Percentiles rank a stretch among this genome's conserved stretches.
Evolutionary conservation across 768 basidiomycete genomes (phyloP).

Genomic region (Leccinum broughii): DNA sequence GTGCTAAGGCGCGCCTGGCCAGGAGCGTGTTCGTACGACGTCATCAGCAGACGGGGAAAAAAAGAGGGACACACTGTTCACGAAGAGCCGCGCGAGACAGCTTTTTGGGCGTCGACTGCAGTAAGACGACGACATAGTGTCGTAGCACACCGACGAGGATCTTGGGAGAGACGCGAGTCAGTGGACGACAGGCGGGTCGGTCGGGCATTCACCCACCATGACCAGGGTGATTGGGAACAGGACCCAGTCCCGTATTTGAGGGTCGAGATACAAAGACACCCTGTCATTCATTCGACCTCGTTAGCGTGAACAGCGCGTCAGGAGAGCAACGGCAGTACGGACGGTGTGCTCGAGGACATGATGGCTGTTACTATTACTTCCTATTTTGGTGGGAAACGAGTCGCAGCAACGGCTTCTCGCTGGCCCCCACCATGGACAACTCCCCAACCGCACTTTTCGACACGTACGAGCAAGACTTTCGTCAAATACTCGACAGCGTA

Average conservation of each 20-base stretch:
- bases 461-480: conserved; percentile 91
- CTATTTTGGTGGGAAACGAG: conserved; percentile 23
- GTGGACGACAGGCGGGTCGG: neutral
- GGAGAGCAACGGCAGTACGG: conserved; percentile 13
- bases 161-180: conserved; percentile 39
- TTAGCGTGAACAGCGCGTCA: conserved; percentile 13
- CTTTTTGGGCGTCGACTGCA: conserved; percentile 84
- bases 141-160: conserved; percentile 90
- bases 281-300: conserved; percentile 24
- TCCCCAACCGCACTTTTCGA: conserved; percentile 87
- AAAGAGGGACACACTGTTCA: conserved; percentile 73
- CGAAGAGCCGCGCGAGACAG: conserved; percentile 74
- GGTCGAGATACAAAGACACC: conserved; percentile 77
- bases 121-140: conserved; percentile 86
- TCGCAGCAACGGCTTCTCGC: conserved; percentile 19
- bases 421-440: conserved; percentile 58
- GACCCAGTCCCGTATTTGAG: conserved; percentile 93
- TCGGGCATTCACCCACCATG: conserved; percentile 62
- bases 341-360: conserved; percentile 41
- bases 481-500: conserved; percentile 75
- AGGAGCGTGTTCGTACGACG: neutral
- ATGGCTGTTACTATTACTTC: conserved; percentile 22
- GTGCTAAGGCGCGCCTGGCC: conserved; percentile 66
- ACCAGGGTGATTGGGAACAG: conserved; percentile 96
- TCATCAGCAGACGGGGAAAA: conserved; percentile 2